Base-by-base conservation (phyloP, 2,329 filamentous ascomycete species). In the Blastomyces parvus region DNA sequence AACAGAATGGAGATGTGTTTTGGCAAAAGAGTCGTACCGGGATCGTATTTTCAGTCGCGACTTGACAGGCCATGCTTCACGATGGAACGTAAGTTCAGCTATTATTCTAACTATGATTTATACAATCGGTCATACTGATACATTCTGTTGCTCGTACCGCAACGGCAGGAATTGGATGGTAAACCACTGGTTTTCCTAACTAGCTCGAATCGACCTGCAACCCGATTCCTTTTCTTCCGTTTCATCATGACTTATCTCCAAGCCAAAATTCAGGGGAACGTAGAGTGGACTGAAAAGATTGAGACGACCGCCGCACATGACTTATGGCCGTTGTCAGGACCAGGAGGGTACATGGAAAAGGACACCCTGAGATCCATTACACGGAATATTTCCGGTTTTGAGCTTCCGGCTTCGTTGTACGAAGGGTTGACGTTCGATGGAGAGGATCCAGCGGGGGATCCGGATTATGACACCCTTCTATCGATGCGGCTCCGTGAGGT, bases 181-280 rank as follows among this genome's bases (percentile, higher is more conserved):
- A 61, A 56, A 38, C 42, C 55, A 11, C 59, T 68, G n/a, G 63
- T 33, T 1, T 68, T 69, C 56, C 50, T 64, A 6, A 65, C 56
- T 27, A 59, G 65, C 19, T 63, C 63, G 40, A 38, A 57, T 14
- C 63, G 64, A 4, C 67, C 67, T 19, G 60, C 64, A 13, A 56
- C 59, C 6, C 50, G 65, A 19, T 68, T 64, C 53, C 63, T 69
- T 3, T 67, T 66, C 60, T 68, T 68, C 57, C 59, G 64, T 8
- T 69, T 66, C 59, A 46, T 69, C 0, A 66, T 68, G 25, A 67
- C 67, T 3, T 66, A 67, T 59, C 56, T 64, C n/a, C n/a, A 61
- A 30, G 44, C 44, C 3, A 65, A 63, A n/a, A 55, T 42, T 36
- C 22, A 38, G 25, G 60, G 33, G 33, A 56, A 56, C 25, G 14